Percentiles rank a stretch among this genome's conserved stretches.
These are phyloP conservation scores for Fusarium austroafricanum DNA, from an alignment of 2,329 filamentous ascomycete genomes.

Conservation along the genomic window DNA sequence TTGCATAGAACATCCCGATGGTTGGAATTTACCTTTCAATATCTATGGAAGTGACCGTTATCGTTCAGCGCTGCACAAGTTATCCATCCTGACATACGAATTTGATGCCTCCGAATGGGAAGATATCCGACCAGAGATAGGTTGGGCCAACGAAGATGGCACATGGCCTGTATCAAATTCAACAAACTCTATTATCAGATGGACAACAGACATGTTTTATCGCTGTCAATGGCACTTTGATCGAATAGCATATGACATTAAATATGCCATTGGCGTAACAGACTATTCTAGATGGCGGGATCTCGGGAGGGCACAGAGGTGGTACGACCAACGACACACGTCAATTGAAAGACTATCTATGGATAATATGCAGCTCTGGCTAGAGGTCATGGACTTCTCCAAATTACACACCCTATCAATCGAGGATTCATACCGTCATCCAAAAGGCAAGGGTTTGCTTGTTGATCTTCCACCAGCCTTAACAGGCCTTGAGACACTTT, in stretches of 20 bases:
- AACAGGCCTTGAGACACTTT: not conserved
- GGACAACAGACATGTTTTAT: constrained; percentile 3
- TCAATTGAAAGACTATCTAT: not conserved
- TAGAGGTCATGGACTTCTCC: constrained; percentile 33
- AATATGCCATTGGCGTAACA: not conserved
- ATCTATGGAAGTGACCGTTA: constrained; percentile 25
- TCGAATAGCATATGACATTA: not conserved
- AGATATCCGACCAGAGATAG: not conserved
- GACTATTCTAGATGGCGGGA: not conserved
- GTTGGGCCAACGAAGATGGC: constrained; percentile 4
- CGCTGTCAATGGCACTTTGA: constrained; percentile 5
- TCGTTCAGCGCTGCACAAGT: not conserved
- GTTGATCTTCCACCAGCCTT: not conserved
- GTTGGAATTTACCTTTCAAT: constrained; percentile 3
- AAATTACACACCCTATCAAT: constrained; percentile 19
- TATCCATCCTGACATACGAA: not conserved
- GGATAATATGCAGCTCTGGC: constrained; percentile 27
- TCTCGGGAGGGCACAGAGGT: not conserved
- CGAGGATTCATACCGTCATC: not conserved
- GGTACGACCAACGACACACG: constrained; percentile 1
- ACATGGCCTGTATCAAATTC: constrained; percentile 19
- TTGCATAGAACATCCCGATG: not conserved
- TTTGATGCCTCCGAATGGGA: constrained; percentile 11
- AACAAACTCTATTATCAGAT: not conserved
- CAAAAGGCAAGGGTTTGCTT: not conserved